A percentile compares a stretch with the other conserved stretches of the same genome.
These are phyloP conservation scores for Wickerhamomyces silvicola DNA, from an alignment of 805 yeast genomes.

Conservation along the genomic window DNA sequence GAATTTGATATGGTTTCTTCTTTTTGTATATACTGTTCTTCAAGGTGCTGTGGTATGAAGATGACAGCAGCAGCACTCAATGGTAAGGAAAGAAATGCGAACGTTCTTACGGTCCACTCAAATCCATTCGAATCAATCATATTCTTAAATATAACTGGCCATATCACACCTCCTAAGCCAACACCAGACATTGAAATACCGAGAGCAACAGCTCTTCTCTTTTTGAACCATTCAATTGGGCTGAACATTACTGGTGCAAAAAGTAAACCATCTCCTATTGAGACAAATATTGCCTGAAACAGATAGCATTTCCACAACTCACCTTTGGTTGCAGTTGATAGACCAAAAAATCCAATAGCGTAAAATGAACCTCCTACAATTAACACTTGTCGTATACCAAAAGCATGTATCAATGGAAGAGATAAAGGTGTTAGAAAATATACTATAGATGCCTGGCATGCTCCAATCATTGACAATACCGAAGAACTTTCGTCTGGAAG, in stretches of 20 bases:
- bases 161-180: slow-evolving; percentile 45
- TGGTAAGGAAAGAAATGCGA: slow-evolving; percentile 18
- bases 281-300: slow-evolving; percentile 19
- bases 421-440: slow-evolving; percentile 12
- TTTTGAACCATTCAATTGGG: slow-evolving; percentile 66
- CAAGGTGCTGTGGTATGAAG: slow-evolving; percentile 14
- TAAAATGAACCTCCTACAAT: slow-evolving; percentile 8
- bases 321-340: slow-evolving; percentile 11
- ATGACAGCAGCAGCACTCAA: slow-evolving; percentile 9
- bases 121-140: slow-evolving; percentile 13
- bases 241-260: slow-evolving; percentile 53
- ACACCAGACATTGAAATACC: slow-evolving; percentile 45
- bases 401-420: slow-evolving; percentile 15
- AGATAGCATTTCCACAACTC: slow-evolving; percentile 21
- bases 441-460: slow-evolving; percentile 18
- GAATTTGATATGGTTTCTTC: slow-evolving; percentile 15
- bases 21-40: slow-evolving; percentile 7
- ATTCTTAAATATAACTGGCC: slow-evolving; percentile 20
- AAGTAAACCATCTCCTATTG: slow-evolving; percentile 33
- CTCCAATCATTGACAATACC: slow-evolving; percentile 18
- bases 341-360: slow-evolving; percentile 13
- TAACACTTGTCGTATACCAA: slow-evolving; percentile 13
- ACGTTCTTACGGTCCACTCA: slow-evolving; percentile 15
- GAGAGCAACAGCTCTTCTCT: slow-evolving; percentile 47
- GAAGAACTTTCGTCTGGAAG: slow-evolving; percentile 11